Conservation (phyloP, 345 rosid species). For the Balakata baccata region DNA sequence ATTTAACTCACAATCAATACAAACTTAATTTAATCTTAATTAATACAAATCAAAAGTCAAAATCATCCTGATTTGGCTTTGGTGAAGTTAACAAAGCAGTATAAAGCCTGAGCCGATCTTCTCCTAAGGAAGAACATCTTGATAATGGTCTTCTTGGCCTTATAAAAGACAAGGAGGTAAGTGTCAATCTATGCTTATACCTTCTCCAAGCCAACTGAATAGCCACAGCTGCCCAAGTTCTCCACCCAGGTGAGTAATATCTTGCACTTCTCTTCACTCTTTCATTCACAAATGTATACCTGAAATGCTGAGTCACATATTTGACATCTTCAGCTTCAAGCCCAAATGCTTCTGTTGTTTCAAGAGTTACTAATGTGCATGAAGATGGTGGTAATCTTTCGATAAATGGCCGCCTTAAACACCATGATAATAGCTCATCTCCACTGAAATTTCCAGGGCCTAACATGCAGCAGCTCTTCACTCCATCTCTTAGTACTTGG, state of each 20-base stretch:
- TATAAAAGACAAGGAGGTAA: constrained; percentile 78
- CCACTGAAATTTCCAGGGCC: constrained; percentile 98
- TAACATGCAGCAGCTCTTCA: constrained; percentile 88
- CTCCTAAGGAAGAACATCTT: constrained; percentile 78
- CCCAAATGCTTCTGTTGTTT: constrained; percentile 92
- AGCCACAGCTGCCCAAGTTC: constrained; percentile 97
- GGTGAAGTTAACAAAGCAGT: constrained; percentile 93
- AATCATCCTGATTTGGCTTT: constrained; percentile 90
- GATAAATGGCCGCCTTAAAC: constrained; percentile 80
- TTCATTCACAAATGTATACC: constrained; percentile 91
- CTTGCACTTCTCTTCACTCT: constrained; percentile 90
- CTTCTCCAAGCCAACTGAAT: constrained; percentile 96
- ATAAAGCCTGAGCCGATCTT: constrained; percentile 82
- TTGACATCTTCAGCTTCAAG: constrained; percentile 84
- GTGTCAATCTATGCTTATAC: constrained; percentile 74
- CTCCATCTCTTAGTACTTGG: constrained; percentile 78
- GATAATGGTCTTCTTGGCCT: constrained; percentile 89
- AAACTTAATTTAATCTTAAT: neutral
- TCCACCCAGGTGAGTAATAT: constrained; percentile 95
- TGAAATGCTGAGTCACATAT: constrained; percentile 91
- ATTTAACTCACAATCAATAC: too few species aligned
- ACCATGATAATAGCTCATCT: constrained; percentile 93
- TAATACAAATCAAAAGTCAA: constrained; percentile 49
- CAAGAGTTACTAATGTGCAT: constrained; percentile 74
- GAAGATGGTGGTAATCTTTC: constrained; percentile 88